These are phyloP conservation scores for Yamadazyma diospyri DNA, from an alignment of 1,139 yeast species.

Conservation along the genomic window DNA sequence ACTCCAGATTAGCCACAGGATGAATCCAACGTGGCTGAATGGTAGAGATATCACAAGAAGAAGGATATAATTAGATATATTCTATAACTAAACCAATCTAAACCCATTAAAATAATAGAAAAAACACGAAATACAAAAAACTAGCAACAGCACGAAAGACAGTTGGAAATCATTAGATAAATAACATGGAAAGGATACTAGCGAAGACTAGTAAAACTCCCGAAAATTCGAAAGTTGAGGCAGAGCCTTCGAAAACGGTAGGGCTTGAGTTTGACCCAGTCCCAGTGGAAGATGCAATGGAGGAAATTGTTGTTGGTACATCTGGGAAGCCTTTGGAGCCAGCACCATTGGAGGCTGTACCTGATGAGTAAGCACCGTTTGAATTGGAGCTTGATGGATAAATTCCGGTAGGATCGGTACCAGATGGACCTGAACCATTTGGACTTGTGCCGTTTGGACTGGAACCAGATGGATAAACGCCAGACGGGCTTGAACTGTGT, in stretches of 20 bases:
- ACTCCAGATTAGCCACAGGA: neutral
- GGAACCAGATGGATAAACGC: neutral
- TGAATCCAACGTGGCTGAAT: neutral
- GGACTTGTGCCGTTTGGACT: slow-evolving; percentile 1
- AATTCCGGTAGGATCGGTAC: neutral
- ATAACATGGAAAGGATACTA: too few relatives aligned
- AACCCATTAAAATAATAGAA: neutral
- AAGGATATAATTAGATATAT: neutral
- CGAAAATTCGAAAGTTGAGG: neutral
- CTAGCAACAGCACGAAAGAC: too few relatives aligned
- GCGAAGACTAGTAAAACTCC: too few relatives aligned
- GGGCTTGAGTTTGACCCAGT: neutral
- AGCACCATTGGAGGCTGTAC: neutral
- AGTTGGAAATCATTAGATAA: too few relatives aligned
- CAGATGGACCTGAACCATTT: neutral
- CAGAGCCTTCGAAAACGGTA: neutral
- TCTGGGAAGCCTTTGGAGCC: neutral
- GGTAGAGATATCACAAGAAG: neutral
- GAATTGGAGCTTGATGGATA: neutral
- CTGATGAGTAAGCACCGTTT: neutral
- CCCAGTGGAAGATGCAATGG: neutral
- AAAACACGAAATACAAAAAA: too few relatives aligned
- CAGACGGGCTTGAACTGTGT: neutral
- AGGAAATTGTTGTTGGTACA: neutral
- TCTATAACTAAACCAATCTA: neutral